phyloP scores from a whole-genome alignment of 139 green algal species.

The Pycnococcus provasolii region DNA sequence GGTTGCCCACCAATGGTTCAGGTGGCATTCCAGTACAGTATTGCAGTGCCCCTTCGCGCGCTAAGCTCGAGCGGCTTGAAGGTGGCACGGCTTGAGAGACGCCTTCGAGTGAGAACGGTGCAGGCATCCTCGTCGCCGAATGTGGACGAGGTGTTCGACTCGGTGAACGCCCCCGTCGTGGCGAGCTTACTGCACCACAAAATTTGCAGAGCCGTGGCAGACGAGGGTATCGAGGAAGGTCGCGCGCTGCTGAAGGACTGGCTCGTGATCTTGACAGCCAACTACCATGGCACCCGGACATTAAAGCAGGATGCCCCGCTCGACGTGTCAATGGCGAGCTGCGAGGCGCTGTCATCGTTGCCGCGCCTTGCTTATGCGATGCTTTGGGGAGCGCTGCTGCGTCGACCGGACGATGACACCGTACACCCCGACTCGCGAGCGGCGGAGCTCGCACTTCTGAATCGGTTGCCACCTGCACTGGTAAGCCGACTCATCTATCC shows the following conservation, averaged over 20 bases:
- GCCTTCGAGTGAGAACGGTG: too few species aligned
- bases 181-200: constrained; percentile 66
- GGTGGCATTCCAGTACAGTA: constrained; percentile 59
- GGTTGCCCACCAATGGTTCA: constrained; percentile 34
- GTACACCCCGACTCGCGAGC: constrained; percentile 51
- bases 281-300: constrained; percentile 41
- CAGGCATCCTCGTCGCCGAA: too few species aligned
- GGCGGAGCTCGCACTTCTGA: neutral
- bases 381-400: constrained; percentile 57
- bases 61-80: too few species aligned
- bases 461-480: constrained; percentile 50
- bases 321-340: constrained; percentile 51
- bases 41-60: neutral
- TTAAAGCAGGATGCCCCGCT: constrained; percentile 24
- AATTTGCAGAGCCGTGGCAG: constrained; percentile 35
- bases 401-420: constrained; percentile 13
- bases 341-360: constrained; percentile 47
- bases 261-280: constrained; percentile 61
- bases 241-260: constrained; percentile 74
- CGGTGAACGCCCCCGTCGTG: constrained; percentile 46
- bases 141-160: constrained; percentile 41
- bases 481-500: constrained; percentile 70
- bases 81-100: too few species aligned
- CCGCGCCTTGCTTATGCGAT: constrained; percentile 75
- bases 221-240: constrained; percentile 46